phyloP scores from a whole-genome alignment of 148 eudicot genomes.

The Nepenthes mirabilis region DNA sequence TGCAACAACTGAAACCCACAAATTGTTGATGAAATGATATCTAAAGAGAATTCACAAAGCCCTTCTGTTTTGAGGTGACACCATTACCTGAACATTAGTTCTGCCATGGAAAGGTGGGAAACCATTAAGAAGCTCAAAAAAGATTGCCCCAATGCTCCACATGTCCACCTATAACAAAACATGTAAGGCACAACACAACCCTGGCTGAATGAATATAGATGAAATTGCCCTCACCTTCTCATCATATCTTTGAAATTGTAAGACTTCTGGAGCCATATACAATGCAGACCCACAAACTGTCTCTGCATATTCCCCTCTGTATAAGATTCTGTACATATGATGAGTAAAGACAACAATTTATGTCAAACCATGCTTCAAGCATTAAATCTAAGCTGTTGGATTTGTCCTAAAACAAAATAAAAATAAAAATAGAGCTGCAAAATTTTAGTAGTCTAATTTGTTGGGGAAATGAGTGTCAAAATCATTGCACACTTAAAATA shows the following conservation, averaged over 20 bases:
- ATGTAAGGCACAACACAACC: not conserved
- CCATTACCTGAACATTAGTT: slow-evolving; percentile 38
- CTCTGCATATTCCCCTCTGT: slow-evolving; percentile 19
- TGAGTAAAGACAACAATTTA: too few relatives aligned
- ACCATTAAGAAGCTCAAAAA: slow-evolving; percentile 46
- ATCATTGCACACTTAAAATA: too few relatives aligned
- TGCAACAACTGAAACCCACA: slow-evolving; percentile 24
- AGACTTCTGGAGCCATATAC: slow-evolving; percentile 47
- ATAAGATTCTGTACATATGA: slow-evolving; percentile 16
- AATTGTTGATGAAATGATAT: not conserved
- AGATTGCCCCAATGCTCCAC: slow-evolving; percentile 41
- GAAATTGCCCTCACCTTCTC: slow-evolving; percentile 18
- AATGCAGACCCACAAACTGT: slow-evolving; percentile 41
- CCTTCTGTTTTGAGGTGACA: not conserved
- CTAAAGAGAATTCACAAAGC: too few relatives aligned
- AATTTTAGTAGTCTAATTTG: too few relatives aligned
- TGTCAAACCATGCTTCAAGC: too few relatives aligned
- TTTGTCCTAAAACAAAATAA: too few relatives aligned
- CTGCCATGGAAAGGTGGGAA: slow-evolving; percentile 35
- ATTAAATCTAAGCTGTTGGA: too few relatives aligned
- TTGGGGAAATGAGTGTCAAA: too few relatives aligned
- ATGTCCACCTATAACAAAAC: slow-evolving; percentile 29
- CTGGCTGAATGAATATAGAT: not conserved
- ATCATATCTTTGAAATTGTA: slow-evolving; percentile 34
- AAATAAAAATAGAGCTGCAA: too few relatives aligned